A percentile compares a stretch with the other conserved stretches of the same genome.
Conservation (phyloP, 1,139 yeast genomes). For the Saccharomycopsis phalli region DNA sequence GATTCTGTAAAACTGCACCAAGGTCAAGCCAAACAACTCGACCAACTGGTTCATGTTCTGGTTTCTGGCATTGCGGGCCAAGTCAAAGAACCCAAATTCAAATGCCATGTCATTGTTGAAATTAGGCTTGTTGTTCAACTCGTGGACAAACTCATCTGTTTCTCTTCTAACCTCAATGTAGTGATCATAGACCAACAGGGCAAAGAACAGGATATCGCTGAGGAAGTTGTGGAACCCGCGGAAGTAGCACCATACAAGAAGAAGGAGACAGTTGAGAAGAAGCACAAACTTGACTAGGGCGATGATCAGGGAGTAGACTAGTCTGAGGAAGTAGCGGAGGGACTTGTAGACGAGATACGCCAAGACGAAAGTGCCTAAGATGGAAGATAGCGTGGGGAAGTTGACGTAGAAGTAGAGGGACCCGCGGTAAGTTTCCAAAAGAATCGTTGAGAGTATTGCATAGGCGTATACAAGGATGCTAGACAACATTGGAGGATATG, state of each 20-base stretch:
- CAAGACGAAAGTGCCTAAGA: conserved; percentile 4
- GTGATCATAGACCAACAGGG: neutral
- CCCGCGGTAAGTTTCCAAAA: conserved; percentile 7
- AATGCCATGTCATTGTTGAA: neutral
- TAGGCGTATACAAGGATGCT: neutral
- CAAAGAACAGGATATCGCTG: conserved; percentile 6
- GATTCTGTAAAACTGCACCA: conserved; percentile 9
- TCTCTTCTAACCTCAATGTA: conserved; percentile 6
- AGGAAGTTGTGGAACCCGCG: conserved; percentile 7
- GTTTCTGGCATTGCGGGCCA: conserved; percentile 1
- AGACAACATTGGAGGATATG: neutral
- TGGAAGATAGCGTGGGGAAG: conserved; percentile 11
- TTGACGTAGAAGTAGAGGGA: conserved; percentile 11
- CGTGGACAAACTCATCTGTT: conserved; percentile 5
- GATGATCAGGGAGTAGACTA: conserved; percentile 3
- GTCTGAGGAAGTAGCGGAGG: conserved; percentile 1
- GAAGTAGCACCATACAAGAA: conserved; percentile 13
- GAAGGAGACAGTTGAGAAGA: neutral
- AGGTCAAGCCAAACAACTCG: conserved; percentile 12
- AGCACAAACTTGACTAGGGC: conserved; percentile 7
- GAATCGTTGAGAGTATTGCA: conserved; percentile 2
- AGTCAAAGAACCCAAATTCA: conserved; percentile 1
- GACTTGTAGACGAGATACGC: conserved; percentile 5
- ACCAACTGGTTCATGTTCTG: conserved; percentile 9
- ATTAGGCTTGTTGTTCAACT: conserved; percentile 2